Evolutionary conservation across 164 flowering plant species (phyloP).

Genomic region (Piper betle): DNA sequence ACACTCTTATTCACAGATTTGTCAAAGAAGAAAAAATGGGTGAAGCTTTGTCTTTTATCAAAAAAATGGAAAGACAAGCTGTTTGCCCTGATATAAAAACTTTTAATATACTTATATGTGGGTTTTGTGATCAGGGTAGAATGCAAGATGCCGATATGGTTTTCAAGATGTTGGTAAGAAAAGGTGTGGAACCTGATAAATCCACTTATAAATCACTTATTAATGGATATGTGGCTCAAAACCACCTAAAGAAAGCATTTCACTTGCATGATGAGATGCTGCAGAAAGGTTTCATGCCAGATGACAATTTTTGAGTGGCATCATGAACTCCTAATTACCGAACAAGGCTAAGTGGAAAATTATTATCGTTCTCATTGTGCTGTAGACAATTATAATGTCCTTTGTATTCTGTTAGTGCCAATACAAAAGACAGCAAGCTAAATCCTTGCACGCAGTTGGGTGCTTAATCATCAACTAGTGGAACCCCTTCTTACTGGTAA

Average conservation of each 20-base stretch:
- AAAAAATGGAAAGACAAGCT: conserved; percentile 54
- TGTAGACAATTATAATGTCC: too few relatives aligned
- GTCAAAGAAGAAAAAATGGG: conserved; percentile 48
- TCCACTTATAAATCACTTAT: conserved; percentile 58
- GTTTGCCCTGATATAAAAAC: conserved; percentile 51
- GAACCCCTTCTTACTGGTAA: too few relatives aligned
- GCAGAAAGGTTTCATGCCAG: conserved; percentile 67
- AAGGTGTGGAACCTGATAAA: conserved; percentile 58
- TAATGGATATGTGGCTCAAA: conserved; percentile 56
- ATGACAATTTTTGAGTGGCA: conserved; percentile 46
- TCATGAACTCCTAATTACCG: not conserved
- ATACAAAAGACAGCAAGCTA: too few relatives aligned
- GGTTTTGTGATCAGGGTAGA: conserved; percentile 58
- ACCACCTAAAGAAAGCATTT: conserved; percentile 73
- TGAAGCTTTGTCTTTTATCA: conserved; percentile 34
- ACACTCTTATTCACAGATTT: conserved; percentile 68
- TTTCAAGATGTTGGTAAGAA: conserved; percentile 46
- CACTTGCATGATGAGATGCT: conserved; percentile 87
- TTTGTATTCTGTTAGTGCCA: too few relatives aligned
- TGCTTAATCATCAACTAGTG: too few relatives aligned
- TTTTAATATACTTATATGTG: conserved; percentile 46
- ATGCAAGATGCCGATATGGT: conserved; percentile 60
- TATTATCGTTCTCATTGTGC: too few relatives aligned
- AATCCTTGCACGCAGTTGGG: too few relatives aligned
- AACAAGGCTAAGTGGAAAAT: too few relatives aligned